phyloP scores from a whole-genome alignment of 2,329 filamentous ascomycete genomes.

The Microdochium trichocladiopsis region DNA sequence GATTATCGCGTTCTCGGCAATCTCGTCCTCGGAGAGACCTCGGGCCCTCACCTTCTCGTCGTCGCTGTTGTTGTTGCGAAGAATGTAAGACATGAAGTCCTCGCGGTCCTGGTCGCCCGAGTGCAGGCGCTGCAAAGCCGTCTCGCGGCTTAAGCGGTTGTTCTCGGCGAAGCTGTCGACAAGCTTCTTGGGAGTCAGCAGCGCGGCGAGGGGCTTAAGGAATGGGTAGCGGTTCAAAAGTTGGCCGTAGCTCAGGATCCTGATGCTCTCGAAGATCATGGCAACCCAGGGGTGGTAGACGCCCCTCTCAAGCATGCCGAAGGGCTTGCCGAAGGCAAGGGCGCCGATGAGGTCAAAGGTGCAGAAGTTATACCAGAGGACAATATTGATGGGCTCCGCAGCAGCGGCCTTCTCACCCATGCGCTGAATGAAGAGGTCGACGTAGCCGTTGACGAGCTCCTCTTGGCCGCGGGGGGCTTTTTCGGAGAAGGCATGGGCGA shows the following conservation, averaged over 20 bases:
- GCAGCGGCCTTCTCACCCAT: conserved; percentile 11
- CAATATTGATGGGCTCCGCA: conserved; percentile 19
- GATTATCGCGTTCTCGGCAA: conserved; percentile 15
- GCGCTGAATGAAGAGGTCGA: conserved; percentile 14
- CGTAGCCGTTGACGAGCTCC: not conserved
- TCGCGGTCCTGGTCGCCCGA: not conserved
- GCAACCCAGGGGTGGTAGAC: conserved; percentile 26
- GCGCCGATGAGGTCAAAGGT: conserved; percentile 38
- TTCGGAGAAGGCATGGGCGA: conserved; percentile 35
- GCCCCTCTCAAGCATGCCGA: conserved; percentile 24
- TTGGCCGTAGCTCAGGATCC: conserved; percentile 10
- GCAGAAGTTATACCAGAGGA: conserved; percentile 29
- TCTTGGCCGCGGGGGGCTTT: conserved; percentile 22
- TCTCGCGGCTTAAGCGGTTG: too few species aligned
- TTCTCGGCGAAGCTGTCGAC: too few species aligned
- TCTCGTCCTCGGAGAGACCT: conserved; percentile 9
- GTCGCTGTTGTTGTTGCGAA: not conserved
- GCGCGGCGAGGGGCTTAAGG: conserved; percentile 7
- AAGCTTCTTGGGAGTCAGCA: too few species aligned
- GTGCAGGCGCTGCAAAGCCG: not conserved
- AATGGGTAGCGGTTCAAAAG: conserved; percentile 9
- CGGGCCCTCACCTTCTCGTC: not conserved
- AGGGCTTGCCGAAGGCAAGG: conserved; percentile 36
- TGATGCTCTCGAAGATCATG: conserved; percentile 19
- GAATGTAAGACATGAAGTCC: not conserved